Conservation (phyloP, 208 protist genomes). For the Leishmania aethiopica region DNA sequence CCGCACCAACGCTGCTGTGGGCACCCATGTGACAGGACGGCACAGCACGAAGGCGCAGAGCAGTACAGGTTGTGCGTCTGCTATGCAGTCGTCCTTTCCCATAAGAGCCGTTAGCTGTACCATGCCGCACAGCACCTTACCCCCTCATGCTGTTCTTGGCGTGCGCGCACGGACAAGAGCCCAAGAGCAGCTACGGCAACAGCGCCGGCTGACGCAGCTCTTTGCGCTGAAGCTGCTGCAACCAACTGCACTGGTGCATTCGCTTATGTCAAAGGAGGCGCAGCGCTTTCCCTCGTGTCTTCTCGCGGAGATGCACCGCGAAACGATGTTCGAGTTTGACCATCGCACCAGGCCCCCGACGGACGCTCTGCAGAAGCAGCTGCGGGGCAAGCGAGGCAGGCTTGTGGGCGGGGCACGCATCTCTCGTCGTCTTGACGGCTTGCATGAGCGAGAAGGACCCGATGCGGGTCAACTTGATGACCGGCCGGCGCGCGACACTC, state of each 20-base stretch:
- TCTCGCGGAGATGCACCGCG: not conserved
- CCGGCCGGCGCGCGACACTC: slow-evolving; percentile 9
- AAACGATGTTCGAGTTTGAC: not conserved
- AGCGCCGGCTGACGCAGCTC: not conserved
- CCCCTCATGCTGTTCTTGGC: not conserved
- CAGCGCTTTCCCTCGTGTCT: not conserved
- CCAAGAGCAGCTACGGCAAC: too few species aligned
- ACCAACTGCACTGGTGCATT: not conserved
- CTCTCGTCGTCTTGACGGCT: slow-evolving; percentile 4
- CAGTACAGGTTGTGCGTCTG: not conserved
- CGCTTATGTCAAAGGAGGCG: not conserved
- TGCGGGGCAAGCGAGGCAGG: not conserved
- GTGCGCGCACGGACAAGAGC: too few species aligned
- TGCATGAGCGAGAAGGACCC: not conserved
- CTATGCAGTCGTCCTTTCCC: not conserved
- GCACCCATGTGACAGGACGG: not conserved
- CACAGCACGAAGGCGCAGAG: not conserved
- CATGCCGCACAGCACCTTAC: not conserved
- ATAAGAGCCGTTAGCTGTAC: not conserved
- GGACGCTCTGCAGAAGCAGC: not conserved
- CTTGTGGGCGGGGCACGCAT: slow-evolving; percentile 12
- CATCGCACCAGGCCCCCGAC: not conserved
- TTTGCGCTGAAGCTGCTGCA: not conserved
- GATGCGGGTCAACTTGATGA: not conserved
- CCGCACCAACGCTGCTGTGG: not conserved